Evolutionary conservation across 768 basidiomycete species (phyloP).

Genomic region (Tylopilus vinaceipallidus): DNA sequence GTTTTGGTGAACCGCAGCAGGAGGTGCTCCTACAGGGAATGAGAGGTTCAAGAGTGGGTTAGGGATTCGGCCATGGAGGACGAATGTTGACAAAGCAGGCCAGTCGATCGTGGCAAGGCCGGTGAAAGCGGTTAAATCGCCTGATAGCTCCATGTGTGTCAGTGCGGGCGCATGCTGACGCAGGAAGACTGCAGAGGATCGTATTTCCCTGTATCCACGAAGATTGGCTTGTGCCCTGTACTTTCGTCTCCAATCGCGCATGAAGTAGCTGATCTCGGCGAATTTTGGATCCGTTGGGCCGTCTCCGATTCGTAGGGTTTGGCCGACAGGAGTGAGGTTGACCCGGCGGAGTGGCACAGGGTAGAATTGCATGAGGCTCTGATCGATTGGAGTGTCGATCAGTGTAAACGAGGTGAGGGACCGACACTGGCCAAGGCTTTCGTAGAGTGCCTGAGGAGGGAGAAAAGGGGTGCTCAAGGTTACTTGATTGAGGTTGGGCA

Average conservation of each 20-base stretch:
- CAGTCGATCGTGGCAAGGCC: constrained; percentile 31
- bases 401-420: constrained; percentile 28
- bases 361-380: constrained; percentile 32
- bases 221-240: constrained; percentile 31
- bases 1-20: background rate
- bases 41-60: constrained; percentile 11
- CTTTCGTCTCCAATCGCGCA: constrained; percentile 36
- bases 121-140: constrained; percentile 27
- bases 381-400: constrained; percentile 36
- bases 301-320: constrained; percentile 34
- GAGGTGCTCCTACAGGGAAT: constrained; percentile 12
- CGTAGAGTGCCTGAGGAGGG: constrained; percentile 30
- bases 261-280: constrained; percentile 33
- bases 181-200: constrained; percentile 30
- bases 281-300: constrained; percentile 33
- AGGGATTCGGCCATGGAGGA: constrained; percentile 31
- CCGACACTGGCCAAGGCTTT: constrained; percentile 26
- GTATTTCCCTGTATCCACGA: constrained; percentile 30
- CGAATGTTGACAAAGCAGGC: constrained; percentile 30
- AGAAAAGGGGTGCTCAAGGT: constrained; percentile 33
- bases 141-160: constrained; percentile 32
- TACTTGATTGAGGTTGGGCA: constrained; percentile 31
- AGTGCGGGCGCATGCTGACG: constrained; percentile 30
- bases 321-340: constrained; percentile 34
- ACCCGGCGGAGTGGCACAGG: constrained; percentile 25